Conservation (phyloP, 805 yeast species). For the Yamadazyma phyllophila region DNA sequence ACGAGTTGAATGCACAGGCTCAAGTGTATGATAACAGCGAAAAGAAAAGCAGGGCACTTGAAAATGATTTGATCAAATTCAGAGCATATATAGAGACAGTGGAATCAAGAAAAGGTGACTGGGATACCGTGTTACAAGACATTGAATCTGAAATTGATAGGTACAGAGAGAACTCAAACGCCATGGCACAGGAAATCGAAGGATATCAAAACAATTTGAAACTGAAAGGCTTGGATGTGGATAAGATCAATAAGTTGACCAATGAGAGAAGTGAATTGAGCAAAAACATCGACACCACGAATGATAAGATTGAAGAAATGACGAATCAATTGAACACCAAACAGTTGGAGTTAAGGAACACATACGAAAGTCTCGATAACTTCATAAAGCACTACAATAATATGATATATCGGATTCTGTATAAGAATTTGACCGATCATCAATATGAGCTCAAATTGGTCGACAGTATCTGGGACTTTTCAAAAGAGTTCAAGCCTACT, state of each 20-base stretch:
- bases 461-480: conserved; percentile 11
- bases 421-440: conserved; percentile 16
- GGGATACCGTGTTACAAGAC: conserved; percentile 60
- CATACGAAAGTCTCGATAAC: conserved; percentile 50
- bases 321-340: conserved; percentile 46
- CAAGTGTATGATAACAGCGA: conserved; percentile 50
- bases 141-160: conserved; percentile 52
- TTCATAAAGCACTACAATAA: conserved; percentile 57
- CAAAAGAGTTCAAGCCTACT: conserved; percentile 19
- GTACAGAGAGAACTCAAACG: conserved; percentile 41
- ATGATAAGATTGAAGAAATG: conserved; percentile 45
- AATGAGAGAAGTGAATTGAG: conserved; percentile 59
- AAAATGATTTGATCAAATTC: conserved; percentile 68
- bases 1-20: conserved; percentile 43
- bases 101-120: conserved; percentile 60
- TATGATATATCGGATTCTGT: conserved; percentile 46
- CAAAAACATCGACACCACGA: conserved; percentile 47
- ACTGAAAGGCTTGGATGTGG: conserved; percentile 58
- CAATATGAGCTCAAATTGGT: conserved; percentile 42
- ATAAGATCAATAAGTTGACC: conserved; percentile 61
- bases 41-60: conserved; percentile 60
- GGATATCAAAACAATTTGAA: conserved; percentile 42
- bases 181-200: conserved; percentile 39
- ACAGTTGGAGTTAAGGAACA: conserved; percentile 48
- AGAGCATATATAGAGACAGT: conserved; percentile 68